Base-by-base conservation (phyloP, 306 rosid species). In the Delonix regia region DNA sequence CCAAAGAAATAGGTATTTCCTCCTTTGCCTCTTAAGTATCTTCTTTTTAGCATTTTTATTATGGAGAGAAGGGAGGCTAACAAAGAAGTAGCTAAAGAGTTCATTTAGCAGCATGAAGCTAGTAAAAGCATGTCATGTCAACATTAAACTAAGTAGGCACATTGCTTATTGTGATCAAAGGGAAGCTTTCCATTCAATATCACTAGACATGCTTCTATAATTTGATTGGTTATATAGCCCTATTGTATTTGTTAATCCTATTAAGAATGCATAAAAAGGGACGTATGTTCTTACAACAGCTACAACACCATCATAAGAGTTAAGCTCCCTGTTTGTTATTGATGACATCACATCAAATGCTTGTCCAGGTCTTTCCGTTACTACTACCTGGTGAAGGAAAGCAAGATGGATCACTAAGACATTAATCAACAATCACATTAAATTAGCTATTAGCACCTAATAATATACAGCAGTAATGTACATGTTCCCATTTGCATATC, bases 361-460 rank as follows among this genome's bases (percentile, higher is more conserved):
- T 13, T 94, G 94, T 27, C 97, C 93, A 45, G 97, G 93, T 89
- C 89, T 91, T 84, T 90, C 86, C 13, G 97, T 92, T 87, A 94
- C 92, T 85, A 90, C 91, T 76, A 92, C 90, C 99, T 94, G 86
- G 79, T 21, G 75, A 78, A 78, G 39, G 52, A 75, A 59, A 74
- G 55, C 18, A 77, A 78, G 36, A 85, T 21, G 51, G 75, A 74
- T 73, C 28, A 77, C 61, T 41, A 49, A 27, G 65, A 57, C 36
- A 75, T 59, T 19, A 11, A 53, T 48, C 48, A 62, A 52, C 33
- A 62, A 62, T 42, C 74, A 42, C 38, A 71, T 49, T 60, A 49
- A 22, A 52, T 76, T 71, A 66, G 45, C 33, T 51, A 11, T 55
- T 55, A 45, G 61, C 28, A 77, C 7, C 57, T 60, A 81, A 19